Conservation (phyloP, 805 yeast species). For the Lipomyces japonicus region DNA sequence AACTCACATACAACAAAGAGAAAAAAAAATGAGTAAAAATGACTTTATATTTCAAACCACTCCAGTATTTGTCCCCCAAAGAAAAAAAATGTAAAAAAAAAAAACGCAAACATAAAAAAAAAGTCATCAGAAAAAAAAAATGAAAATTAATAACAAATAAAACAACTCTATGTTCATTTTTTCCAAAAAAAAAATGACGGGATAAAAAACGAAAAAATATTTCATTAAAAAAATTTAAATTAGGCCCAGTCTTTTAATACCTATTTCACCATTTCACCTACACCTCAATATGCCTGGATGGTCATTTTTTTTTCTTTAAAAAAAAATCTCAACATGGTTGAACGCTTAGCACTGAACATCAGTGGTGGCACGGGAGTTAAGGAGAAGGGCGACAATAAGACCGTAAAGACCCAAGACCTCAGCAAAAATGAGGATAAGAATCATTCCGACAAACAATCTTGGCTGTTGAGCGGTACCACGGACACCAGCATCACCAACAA, state of each 20-base stretch:
- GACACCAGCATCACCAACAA: slow-evolving; percentile 91
- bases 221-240: slow-evolving; percentile 3
- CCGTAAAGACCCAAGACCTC: slow-evolving; percentile 97
- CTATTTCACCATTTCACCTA: background rate
- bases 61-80: too few relatives aligned
- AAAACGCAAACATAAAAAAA: too few relatives aligned
- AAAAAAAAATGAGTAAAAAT: too few relatives aligned
- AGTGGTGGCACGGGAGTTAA: slow-evolving; percentile 89
- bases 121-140: too few relatives aligned
- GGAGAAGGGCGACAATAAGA: slow-evolving; percentile 92
- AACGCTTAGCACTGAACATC: slow-evolving; percentile 25
- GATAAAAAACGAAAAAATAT: background rate
- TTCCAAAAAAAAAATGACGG: slow-evolving; percentile 4
- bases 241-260: background rate
- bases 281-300: background rate
- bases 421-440: slow-evolving; percentile 81
- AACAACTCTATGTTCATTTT: too few relatives aligned
- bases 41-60: too few relatives aligned
- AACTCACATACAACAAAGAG: too few relatives aligned
- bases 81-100: too few relatives aligned
- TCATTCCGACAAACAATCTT: slow-evolving; percentile 82
- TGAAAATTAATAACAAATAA: too few relatives aligned
- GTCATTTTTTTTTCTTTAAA: background rate
- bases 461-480: slow-evolving; percentile 86
- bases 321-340: slow-evolving; percentile 3